Conservation (phyloP, 106 monocot species). For the Dactylorhiza incarnata region DNA sequence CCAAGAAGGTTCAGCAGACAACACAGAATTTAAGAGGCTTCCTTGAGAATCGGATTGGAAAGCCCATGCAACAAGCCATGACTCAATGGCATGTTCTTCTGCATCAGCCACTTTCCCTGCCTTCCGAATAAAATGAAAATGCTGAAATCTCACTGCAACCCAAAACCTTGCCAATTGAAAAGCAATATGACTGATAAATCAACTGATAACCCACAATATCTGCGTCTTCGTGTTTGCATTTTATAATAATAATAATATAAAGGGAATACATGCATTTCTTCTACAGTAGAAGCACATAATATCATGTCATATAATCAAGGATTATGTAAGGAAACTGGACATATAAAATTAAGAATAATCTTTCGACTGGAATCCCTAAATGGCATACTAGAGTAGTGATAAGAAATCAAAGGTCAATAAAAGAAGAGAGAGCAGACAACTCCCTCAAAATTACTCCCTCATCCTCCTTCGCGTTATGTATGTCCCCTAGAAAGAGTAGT, state of each 20-base stretch:
- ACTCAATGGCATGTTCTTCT: slow-evolving; percentile 39
- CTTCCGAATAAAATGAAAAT: slow-evolving; percentile 34
- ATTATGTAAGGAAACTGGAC: neutral
- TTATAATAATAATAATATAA: slow-evolving; percentile 12
- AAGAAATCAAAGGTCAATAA: neutral
- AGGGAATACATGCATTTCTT: slow-evolving; percentile 12
- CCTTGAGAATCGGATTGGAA: slow-evolving; percentile 90
- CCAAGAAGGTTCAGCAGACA: slow-evolving; percentile 80
- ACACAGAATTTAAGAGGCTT: slow-evolving; percentile 66
- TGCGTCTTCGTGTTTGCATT: slow-evolving; percentile 6
- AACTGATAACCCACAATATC: slow-evolving; percentile 6
- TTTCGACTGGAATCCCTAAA: neutral
- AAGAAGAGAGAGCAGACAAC: neutral
- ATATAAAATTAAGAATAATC: neutral
- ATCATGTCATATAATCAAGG: slow-evolving; percentile 4
- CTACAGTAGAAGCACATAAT: slow-evolving; percentile 13
- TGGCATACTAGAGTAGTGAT: neutral
- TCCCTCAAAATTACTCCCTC: too few relatives aligned
- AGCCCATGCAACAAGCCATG: slow-evolving; percentile 71
- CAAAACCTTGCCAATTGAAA: slow-evolving; percentile 76
- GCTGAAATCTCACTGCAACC: slow-evolving; percentile 75
- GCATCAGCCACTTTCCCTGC: slow-evolving; percentile 27
- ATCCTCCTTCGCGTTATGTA: too few relatives aligned
- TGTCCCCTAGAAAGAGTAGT: too few relatives aligned
- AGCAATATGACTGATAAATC: slow-evolving; percentile 17